Evolutionary conservation across 1,139 yeast species (phyloP), one percentile per base, ranked within the genome.

Genomic region (Debaryomyces subglobosus): DNA sequence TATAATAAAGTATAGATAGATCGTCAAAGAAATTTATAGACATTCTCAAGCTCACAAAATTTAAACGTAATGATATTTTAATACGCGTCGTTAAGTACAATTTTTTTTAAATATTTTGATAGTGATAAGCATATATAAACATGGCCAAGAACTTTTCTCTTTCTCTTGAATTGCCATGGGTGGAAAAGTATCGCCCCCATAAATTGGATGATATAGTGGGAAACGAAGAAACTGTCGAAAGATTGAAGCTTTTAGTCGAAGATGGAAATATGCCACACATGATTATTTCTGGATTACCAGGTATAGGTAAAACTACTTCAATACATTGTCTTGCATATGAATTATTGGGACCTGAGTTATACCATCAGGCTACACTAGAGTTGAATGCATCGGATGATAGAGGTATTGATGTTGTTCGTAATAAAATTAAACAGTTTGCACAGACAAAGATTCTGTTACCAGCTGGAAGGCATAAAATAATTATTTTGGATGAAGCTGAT

Each of bases 181-280:
- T 94, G 15, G 99, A 94, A 61, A 94, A 94, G 63, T 94, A 94
- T 65, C 83, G 99, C 52, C 99, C 99, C 0, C 77, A 79, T 43
- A 68, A 74, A 33, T 74, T 94, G 32, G 82, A 82, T 40, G 98
- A 94, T 61, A 86, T 95, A 20, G 98, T 94, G 6, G 99, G 99
- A 9, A 95, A 94, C 60, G 86, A 81, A 51, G 98, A 92, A 54
- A 94, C 98, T 1, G 79, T 94, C 4, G 94, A 87, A 54, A 77
- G 98, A 43, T 77, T 94, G 49, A 83, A 86, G 58, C 81, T 89
- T 54, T 92, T 94, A 48, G 97, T 96, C 5, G 71, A 80, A 46
- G 97, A 92, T 63, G 99, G 99, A 30, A 94, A 94, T 67, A 87
- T 94, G 89, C 99, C 99, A 3, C 97, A 94, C 68, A 77, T 94